phyloP scores from a whole-genome alignment of 2,329 filamentous ascomycete species.

The Beauveria scarabaeidicola region DNA sequence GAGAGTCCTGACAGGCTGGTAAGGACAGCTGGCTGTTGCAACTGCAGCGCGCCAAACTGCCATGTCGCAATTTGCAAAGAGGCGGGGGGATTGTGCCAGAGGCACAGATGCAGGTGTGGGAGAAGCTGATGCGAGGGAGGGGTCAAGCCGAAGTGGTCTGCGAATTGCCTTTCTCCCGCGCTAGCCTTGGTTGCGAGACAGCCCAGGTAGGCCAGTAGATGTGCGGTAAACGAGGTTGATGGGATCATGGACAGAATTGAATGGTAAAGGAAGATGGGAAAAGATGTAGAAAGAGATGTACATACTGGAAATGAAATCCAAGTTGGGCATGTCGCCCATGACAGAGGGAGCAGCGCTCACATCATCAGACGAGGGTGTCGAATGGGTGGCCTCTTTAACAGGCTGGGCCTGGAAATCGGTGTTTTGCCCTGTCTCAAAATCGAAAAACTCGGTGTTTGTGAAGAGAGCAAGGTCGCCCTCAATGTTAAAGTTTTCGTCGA shows the following conservation, averaged over 20 bases:
- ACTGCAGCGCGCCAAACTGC: background rate
- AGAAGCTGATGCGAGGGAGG: constrained; percentile 2
- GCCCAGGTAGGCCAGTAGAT: background rate
- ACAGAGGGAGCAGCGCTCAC: constrained; percentile 30
- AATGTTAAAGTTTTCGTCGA: constrained; percentile 52
- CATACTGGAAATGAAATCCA: constrained; percentile 46
- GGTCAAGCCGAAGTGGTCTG: background rate
- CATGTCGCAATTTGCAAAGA: constrained; percentile 10
- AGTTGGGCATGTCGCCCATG: constrained; percentile 36
- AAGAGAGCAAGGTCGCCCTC: constrained; percentile 71
- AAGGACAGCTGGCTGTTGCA: background rate
- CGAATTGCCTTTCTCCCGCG: background rate
- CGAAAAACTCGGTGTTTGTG: constrained; percentile 75
- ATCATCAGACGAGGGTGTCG: constrained; percentile 29
- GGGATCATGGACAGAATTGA: background rate
- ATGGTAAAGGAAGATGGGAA: background rate
- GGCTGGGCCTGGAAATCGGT: constrained; percentile 47
- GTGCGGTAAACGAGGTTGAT: background rate
- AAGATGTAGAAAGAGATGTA: constrained; percentile 13
- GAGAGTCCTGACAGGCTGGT: constrained; percentile 1
- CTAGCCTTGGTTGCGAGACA: background rate
- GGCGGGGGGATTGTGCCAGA: constrained; percentile 11
- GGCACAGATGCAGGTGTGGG: constrained; percentile 6
- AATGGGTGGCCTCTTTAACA: constrained; percentile 32
- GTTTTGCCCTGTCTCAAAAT: constrained; percentile 61